Evolutionary conservation across 768 basidiomycete genomes (phyloP), one percentile per base, ranked within the genome.

Genomic region (Saitozyma sp.): DNA sequence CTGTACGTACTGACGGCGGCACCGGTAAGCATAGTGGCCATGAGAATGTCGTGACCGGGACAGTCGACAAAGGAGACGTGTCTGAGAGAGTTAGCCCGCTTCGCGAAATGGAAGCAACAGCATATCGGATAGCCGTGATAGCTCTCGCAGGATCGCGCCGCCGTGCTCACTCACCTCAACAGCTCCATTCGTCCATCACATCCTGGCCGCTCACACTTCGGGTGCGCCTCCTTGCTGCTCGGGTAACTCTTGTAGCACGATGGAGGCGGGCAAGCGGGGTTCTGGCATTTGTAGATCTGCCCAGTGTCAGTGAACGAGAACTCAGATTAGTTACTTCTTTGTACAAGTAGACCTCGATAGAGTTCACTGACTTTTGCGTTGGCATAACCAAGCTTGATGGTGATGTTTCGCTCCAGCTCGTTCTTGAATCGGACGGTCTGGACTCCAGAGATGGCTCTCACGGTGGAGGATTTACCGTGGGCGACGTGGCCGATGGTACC

Each of bases 401-500:
- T 99, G 73, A 98, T 99, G 82, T 99, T 99, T 66, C 95, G 84
- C 63, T 98, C 96, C 60, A 98, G 86, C 81, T 99, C 96, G 81
- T 97, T 98, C 84, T 99, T 99, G 82, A 99, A 98, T 71, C 95
- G 86, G 52, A 98, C 96, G 16, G 96, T 98, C 86, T 90, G 89
- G 16, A 97, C 95, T 8, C 96, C 94, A 9, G 95, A 97, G 78
- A 99, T 98, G 39, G 96, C 96, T 82, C 97, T 94, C 62, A 98
- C 95, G 59, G 97, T 93, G 16, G 76, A 77, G 29, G 76, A 77
- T 70, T 79, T 79, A 62, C 78, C 78, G 70, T 78, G 78, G 17
- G 95, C 95, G 84, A 99, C 95, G 85, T 98, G 95, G 58, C 94
- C 95, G 76, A 99, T 99, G 20, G 94, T 99, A 92, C 94, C 92